A percentile compares a stretch with the other conserved stretches of the same genome.
These are phyloP conservation scores for Calocera viscosa DNA, from an alignment of 768 basidiomycete species.

Conservation along the genomic window DNA sequence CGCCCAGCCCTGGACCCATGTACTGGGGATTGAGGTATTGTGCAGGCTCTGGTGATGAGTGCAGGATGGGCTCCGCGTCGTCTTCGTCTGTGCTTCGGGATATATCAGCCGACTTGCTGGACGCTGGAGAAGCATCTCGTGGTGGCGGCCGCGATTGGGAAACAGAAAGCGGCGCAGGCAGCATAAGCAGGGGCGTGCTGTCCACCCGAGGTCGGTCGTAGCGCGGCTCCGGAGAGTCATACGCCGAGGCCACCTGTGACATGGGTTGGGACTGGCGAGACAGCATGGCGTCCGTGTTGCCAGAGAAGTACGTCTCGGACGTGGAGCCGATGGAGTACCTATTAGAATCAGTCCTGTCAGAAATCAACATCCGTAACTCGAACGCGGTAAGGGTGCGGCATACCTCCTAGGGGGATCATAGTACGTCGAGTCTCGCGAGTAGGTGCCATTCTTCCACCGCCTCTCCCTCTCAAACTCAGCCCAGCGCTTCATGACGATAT, in stretches of 20 bases:
- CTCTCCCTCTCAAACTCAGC: slow-evolving; percentile 94
- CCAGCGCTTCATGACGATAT: slow-evolving; percentile 99
- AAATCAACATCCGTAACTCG: neutral
- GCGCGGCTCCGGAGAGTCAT: neutral
- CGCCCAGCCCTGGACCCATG: slow-evolving; percentile 24
- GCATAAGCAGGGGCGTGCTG: slow-evolving; percentile 56
- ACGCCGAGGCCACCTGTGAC: neutral
- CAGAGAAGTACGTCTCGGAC: slow-evolving; percentile 45
- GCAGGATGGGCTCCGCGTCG: slow-evolving; percentile 16
- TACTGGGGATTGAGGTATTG: slow-evolving; percentile 10
- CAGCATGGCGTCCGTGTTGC: neutral
- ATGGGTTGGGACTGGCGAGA: neutral
- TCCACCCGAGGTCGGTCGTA: slow-evolving; percentile 22
- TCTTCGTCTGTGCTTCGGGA: slow-evolving; percentile 9
- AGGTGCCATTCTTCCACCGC: slow-evolving; percentile 77
- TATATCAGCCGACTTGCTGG: slow-evolving; percentile 22
- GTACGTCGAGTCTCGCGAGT: slow-evolving; percentile 66
- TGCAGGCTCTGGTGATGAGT: slow-evolving; percentile 17
- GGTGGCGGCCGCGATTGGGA: slow-evolving; percentile 25
- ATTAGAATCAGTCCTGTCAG: slow-evolving; percentile 25
- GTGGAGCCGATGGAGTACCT: slow-evolving; percentile 71
- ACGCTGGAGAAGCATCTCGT: slow-evolving; percentile 25
- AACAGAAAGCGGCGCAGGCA: slow-evolving; percentile 60
- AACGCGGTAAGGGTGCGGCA: neutral
- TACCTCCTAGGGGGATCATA: slow-evolving; percentile 34